Percentiles rank a stretch among this genome's conserved stretches.
phyloP scores from a whole-genome alignment of 371 early-diverging fungal genomes.

The Lichtheimia corymbifera region DNA sequence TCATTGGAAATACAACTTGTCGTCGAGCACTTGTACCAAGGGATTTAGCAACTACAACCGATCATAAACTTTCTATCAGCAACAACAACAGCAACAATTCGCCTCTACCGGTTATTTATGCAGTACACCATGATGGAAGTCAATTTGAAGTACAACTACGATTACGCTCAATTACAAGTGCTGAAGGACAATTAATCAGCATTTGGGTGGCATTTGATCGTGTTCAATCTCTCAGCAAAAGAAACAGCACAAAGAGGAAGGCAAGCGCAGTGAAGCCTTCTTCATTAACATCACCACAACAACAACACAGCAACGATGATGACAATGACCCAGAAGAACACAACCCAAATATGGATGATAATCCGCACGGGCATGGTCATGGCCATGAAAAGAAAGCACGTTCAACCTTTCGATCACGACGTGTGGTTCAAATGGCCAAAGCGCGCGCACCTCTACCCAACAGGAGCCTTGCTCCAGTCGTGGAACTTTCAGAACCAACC shows the following conservation, averaged over 20 bases:
- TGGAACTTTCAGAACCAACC: neutral
- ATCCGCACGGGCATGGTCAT: neutral
- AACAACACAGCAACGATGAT: neutral
- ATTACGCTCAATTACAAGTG: slow-evolving; percentile 57
- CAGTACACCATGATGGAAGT: slow-evolving; percentile 68
- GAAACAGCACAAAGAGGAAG: slow-evolving; percentile 7
- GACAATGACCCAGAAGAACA: neutral
- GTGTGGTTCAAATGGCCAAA: neutral
- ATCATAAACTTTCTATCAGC: neutral
- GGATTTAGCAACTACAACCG: slow-evolving; percentile 5
- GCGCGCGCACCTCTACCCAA: neutral
- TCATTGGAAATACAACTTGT: slow-evolving; percentile 34
- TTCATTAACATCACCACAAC: neutral
- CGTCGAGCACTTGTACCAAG: slow-evolving; percentile 30
- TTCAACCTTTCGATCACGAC: neutral
- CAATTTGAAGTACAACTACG: slow-evolving; percentile 64
- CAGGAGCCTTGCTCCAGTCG: neutral
- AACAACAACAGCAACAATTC: slow-evolving; percentile 11
- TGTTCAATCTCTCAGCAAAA: slow-evolving; percentile 24
- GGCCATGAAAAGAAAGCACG: neutral
- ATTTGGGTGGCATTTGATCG: slow-evolving; percentile 78
- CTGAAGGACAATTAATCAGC: slow-evolving; percentile 55
- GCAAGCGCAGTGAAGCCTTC: neutral
- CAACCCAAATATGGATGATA: neutral
- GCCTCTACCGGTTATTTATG: slow-evolving; percentile 51